Conservation (phyloP, 257 asterid genomes). For the Solanum chiquidenum region DNA sequence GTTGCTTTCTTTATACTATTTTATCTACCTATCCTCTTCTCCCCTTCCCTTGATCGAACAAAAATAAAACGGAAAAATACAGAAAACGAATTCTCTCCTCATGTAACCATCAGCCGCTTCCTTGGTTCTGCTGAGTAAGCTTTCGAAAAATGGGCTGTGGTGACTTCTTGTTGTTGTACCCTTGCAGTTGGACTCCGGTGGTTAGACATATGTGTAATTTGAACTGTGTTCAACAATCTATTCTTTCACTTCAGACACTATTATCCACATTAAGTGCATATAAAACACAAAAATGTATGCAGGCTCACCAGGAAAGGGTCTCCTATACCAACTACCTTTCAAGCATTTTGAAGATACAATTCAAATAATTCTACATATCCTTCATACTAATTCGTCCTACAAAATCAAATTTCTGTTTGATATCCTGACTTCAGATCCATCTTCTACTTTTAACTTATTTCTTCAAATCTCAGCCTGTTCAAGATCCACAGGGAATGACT, state of each 20-base stretch:
- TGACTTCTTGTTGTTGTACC: not conserved
- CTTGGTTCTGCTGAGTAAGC: not conserved
- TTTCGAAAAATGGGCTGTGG: not conserved
- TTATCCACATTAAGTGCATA: not conserved
- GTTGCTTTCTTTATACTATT: not conserved
- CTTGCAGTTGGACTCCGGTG: not conserved
- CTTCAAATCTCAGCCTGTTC: slow-evolving; percentile 55
- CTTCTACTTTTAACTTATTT: not conserved
- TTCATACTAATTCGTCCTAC: not conserved
- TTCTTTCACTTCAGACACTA: not conserved
- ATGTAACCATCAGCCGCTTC: not conserved
- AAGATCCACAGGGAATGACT: slow-evolving; percentile 82
- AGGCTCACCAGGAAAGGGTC: not conserved
- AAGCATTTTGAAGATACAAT: not conserved
- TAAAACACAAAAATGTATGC: not conserved
- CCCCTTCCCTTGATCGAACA: not conserved
- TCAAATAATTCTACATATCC: not conserved
- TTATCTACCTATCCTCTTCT: not conserved
- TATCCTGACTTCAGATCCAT: not conserved
- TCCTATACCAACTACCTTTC: not conserved
- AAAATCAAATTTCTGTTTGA: not conserved
- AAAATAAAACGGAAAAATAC: not conserved
- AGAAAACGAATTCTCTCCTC: not conserved
- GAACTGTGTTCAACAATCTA: not conserved
- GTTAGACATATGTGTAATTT: not conserved